These are phyloP conservation scores for Anthostomella pinea DNA, from an alignment of 2,329 filamentous ascomycete genomes.

Conservation along the genomic window DNA sequence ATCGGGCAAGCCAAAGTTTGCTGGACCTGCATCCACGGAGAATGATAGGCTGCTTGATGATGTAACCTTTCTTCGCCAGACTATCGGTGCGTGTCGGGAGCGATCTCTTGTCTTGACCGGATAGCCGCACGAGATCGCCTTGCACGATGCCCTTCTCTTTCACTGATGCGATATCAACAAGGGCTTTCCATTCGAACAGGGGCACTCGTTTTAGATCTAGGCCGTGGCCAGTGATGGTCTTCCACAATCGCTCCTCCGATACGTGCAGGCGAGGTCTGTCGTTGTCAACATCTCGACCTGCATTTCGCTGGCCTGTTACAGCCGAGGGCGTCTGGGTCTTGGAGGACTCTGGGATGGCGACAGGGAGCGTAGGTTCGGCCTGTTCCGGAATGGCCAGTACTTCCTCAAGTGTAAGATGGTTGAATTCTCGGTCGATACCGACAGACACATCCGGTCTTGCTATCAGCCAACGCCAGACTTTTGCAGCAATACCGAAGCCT, in stretches of 20 bases:
- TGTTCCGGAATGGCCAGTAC: constrained; percentile 37
- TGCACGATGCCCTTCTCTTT: constrained; percentile 57
- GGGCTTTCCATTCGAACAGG: constrained; percentile 56
- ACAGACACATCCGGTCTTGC: constrained; percentile 40
- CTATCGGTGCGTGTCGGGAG: constrained; percentile 60
- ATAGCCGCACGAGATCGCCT: constrained; percentile 55
- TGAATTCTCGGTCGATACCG: constrained; percentile 34
- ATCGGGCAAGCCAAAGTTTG: constrained; percentile 58
- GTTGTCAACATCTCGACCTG: background rate
- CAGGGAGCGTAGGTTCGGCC: constrained; percentile 6
- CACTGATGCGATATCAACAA: constrained; percentile 55
- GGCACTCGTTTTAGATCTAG: constrained; percentile 58
- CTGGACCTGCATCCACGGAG: constrained; percentile 59
- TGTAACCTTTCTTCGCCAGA: constrained; percentile 58
- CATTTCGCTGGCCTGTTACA: constrained; percentile 1
- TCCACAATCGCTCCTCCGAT: constrained; percentile 57
- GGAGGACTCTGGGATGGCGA: too few species aligned
- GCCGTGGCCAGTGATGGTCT: constrained; percentile 56
- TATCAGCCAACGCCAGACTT: constrained; percentile 41
- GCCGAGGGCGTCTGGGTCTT: too few species aligned
- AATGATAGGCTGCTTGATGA: constrained; percentile 58
- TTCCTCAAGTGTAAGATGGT: constrained; percentile 38
- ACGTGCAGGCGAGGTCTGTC: constrained; percentile 41
- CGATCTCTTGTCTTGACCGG: constrained; percentile 62
- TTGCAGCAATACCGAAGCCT: constrained; percentile 36